A percentile compares a stretch with the other conserved stretches of the same genome.
phyloP scores from a whole-genome alignment of 1,284 basidiomycete genomes.

The Sporisorium exsertum region DNA sequence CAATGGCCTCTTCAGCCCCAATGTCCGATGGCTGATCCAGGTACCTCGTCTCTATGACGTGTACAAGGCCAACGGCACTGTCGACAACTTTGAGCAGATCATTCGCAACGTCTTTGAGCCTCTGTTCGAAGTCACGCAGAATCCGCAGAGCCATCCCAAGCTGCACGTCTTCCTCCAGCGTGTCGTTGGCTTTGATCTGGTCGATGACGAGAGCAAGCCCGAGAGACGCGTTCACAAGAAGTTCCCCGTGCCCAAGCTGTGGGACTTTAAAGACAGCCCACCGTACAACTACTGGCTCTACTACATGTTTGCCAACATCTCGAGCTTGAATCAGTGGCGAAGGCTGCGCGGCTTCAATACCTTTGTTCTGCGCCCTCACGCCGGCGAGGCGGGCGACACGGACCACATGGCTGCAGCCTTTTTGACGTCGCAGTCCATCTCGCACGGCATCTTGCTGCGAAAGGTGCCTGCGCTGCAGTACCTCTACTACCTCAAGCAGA shows the following conservation, averaged over 20 bases:
- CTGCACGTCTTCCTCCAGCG: constrained; percentile 95
- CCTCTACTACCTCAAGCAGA: constrained; percentile 77
- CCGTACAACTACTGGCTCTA: constrained; percentile 94
- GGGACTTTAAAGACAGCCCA: constrained; percentile 89
- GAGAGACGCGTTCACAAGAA: constrained; percentile 93
- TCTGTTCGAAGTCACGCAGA: constrained; percentile 93
- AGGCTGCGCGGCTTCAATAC: constrained; percentile 86
- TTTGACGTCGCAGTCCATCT: constrained; percentile 96
- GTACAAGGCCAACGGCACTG: constrained; percentile 88
- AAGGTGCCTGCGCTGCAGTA: constrained; percentile 88
- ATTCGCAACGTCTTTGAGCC: constrained; percentile 90
- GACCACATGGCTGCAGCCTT: constrained; percentile 96
- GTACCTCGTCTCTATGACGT: constrained; percentile 95
- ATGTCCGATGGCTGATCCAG: constrained; percentile 98
- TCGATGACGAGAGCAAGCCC: constrained; percentile 96
- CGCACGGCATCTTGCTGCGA: constrained; percentile 94
- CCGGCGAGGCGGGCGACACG: constrained; percentile 97
- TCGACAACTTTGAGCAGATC: constrained; percentile 90
- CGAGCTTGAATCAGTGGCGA: constrained; percentile 94
- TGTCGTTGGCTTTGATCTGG: constrained; percentile 94
- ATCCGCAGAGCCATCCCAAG: constrained; percentile 90
- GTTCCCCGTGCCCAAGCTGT: constrained; percentile 91
- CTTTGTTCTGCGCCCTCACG: constrained; percentile 95
- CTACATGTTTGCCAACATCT: constrained; percentile 97
- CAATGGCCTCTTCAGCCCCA: constrained; percentile 93